Percentiles rank a stretch among this genome's conserved stretches.
Evolutionary conservation across 2,329 filamentous ascomycete genomes (phyloP).

Genomic region (Fragosphaeria purpurea): DNA sequence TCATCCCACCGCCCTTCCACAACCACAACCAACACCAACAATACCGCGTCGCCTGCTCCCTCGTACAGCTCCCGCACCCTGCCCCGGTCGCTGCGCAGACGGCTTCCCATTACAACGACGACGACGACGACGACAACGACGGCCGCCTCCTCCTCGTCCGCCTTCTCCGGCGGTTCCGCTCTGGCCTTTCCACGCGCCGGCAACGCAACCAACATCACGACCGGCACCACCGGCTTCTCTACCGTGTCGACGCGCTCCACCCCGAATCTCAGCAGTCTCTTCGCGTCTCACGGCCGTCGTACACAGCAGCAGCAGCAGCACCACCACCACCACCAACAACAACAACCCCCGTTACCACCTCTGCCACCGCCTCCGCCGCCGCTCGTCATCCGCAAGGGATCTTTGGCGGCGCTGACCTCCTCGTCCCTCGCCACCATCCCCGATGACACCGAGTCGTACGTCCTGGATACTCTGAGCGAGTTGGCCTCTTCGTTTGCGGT

Average conservation of each 20-base stretch:
- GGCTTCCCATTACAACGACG: too few relatives aligned
- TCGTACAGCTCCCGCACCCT: too few relatives aligned
- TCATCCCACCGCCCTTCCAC: neutral
- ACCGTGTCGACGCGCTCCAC: conserved; percentile 38
- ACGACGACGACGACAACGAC: too few relatives aligned
- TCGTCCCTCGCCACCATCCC: conserved; percentile 54
- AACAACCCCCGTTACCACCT: conserved; percentile 1
- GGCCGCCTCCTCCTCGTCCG: too few relatives aligned
- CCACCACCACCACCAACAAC: neutral
- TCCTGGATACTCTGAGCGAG: conserved; percentile 42
- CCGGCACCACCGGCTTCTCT: conserved; percentile 23
- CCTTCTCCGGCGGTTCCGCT: too few relatives aligned
- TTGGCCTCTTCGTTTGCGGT: conserved; percentile 16
- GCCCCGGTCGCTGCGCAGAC: too few relatives aligned
- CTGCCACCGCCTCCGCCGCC: conserved; percentile 17
- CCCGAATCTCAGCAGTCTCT: conserved; percentile 47
- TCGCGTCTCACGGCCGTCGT: conserved; percentile 37
- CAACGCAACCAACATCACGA: neutral
- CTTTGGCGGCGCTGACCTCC: conserved; percentile 57
- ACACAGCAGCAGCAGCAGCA: conserved; percentile 16
- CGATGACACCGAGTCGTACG: conserved; percentile 56
- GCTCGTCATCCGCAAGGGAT: conserved; percentile 57
- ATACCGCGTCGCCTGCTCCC: too few relatives aligned
- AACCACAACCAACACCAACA: neutral
- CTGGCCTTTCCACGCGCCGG: too few relatives aligned